A percentile compares a stretch with the other conserved stretches of the same genome.
These are phyloP conservation scores for Fusarium aywerte DNA, from an alignment of 2,329 filamentous ascomycete species.

Conservation along the genomic window DNA sequence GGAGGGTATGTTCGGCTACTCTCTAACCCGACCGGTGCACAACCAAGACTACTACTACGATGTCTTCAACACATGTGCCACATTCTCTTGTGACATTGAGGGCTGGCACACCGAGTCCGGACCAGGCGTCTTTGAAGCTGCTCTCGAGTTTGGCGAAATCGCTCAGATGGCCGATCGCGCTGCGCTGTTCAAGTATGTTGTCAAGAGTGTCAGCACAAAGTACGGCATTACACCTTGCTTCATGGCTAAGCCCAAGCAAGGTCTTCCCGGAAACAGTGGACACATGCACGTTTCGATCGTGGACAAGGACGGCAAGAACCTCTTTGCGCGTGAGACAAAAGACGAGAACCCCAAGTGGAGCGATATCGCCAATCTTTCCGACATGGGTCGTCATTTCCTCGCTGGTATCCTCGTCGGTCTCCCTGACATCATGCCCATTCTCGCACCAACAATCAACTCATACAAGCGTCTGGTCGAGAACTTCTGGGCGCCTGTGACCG, in stretches of 20 bases:
- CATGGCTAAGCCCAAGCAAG: conserved; percentile 96
- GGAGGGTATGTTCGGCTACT: conserved; percentile 97
- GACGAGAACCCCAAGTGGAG: conserved; percentile 78
- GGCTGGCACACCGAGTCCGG: conserved; percentile 97
- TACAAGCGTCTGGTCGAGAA: conserved; percentile 99
- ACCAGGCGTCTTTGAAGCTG: conserved; percentile 94
- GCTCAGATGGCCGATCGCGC: conserved; percentile 91
- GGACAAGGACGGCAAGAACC: conserved; percentile 81
- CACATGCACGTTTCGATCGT: conserved; percentile 95
- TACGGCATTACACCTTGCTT: conserved; percentile 96
- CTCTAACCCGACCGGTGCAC: conserved; percentile 84
- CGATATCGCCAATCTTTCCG: conserved; percentile 83
- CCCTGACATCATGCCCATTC: conserved; percentile 93
- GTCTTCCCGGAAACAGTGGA: conserved; percentile 92
- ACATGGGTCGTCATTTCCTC: conserved; percentile 91
- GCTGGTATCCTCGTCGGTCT: conserved; percentile 89
- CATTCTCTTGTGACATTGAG: conserved; percentile 85
- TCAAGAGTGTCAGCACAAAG: conserved; percentile 87
- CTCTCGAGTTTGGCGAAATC: conserved; percentile 90
- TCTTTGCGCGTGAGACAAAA: conserved; percentile 77
- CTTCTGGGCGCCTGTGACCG: conserved; percentile 98
- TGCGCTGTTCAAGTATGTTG: conserved; percentile 91
- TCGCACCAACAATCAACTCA: conserved; percentile 95
- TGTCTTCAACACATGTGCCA: conserved; percentile 81
- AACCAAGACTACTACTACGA: conserved; percentile 95